A percentile compares a stretch with the other conserved stretches of the same genome.
Evolutionary conservation across 208 protist genomes (phyloP).

Genomic region (Angomonas deanei): DNA sequence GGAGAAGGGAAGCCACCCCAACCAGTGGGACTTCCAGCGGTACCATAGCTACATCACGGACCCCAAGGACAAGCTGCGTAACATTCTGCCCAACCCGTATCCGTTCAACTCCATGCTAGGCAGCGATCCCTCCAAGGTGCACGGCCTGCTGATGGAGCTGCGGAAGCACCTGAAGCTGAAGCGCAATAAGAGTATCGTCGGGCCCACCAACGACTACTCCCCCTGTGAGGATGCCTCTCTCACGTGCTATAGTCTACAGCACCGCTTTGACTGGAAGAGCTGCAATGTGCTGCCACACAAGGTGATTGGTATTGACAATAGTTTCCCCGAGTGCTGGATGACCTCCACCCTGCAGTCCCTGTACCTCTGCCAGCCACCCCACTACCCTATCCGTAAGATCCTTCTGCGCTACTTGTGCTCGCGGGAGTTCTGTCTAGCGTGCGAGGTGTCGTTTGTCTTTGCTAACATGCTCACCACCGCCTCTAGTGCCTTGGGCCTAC

Average conservation of each 20-base stretch:
- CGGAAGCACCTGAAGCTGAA: constrained; percentile 69
- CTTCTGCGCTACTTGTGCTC: constrained; percentile 77
- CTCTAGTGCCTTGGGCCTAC: constrained; percentile 35
- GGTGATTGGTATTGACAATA: constrained; percentile 83
- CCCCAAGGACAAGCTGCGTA: constrained; percentile 79
- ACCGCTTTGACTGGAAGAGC: constrained; percentile 72
- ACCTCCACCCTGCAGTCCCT: constrained; percentile 77
- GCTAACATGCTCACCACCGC: constrained; percentile 81
- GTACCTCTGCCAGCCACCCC: constrained; percentile 77
- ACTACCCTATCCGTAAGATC: constrained; percentile 78
- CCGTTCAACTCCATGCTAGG: constrained; percentile 80
- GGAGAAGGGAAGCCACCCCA: constrained; percentile 34
- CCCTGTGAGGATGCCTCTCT: constrained; percentile 74
- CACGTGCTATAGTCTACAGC: constrained; percentile 79
- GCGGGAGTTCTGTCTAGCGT: constrained; percentile 84
- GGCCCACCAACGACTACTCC: constrained; percentile 54
- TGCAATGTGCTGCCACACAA: constrained; percentile 80
- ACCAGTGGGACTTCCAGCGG: constrained; percentile 74
- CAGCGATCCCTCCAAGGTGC: constrained; percentile 67
- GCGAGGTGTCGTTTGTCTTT: constrained; percentile 83
- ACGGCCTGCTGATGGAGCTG: constrained; percentile 61
- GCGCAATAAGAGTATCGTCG: constrained; percentile 48
- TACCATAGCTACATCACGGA: constrained; percentile 74
- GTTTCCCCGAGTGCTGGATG: constrained; percentile 87
- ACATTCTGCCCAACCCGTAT: constrained; percentile 79